Base-by-base conservation (phyloP, 2,329 filamentous ascomycete species). In the Rasamsonia emersonii region DNA sequence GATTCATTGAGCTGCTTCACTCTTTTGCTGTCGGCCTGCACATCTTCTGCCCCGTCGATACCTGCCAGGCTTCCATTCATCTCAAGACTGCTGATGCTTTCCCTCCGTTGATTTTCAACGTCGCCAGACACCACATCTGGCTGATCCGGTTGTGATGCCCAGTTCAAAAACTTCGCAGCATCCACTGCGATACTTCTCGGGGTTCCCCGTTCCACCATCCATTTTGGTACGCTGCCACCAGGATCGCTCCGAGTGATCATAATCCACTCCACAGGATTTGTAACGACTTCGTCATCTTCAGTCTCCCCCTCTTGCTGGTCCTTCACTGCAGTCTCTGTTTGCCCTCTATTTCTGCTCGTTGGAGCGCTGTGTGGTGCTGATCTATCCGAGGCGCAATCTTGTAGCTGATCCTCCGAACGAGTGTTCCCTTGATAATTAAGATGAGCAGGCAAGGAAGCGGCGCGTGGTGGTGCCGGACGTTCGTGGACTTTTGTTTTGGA, bases 221-320 rank as follows among this genome's bases (percentile, higher is more conserved):
- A 93, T 9, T 83, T 73, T 1, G 86, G 86, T 11, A 94, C 86
- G 37, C 77, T 89, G 32, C 86, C 86, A 8, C 86, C 86, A 3
- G 86, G 86, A 46, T 94, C 86, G 53, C 82, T 89, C 29, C 86
- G 71, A 1, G 86, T 93, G 11, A 93, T 76, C 86, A 94, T 94
- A 39, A 91, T 73, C 86, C 86, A 94, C 56, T 94, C 86, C 2
- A 94, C 71, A 0, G 78, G 76, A 42, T 79, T 79, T 6, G 62
- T 56, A 41, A 78, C 73, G 2, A 64, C 59, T 19, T 72, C 65
- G n/a, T 61, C 57, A 1, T 52, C 37, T 13, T 30, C 29, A 29
- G 9, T 5, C 15, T 27, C 29, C 18, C 18, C 36, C 30, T 18
- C 60, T 35, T 59, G 54, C 4, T 59, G 59, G 37, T 59, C 60